These are phyloP conservation scores for Globisporangium paddicum DNA, from an alignment of 352 stramenopile species.

Conservation along the genomic window DNA sequence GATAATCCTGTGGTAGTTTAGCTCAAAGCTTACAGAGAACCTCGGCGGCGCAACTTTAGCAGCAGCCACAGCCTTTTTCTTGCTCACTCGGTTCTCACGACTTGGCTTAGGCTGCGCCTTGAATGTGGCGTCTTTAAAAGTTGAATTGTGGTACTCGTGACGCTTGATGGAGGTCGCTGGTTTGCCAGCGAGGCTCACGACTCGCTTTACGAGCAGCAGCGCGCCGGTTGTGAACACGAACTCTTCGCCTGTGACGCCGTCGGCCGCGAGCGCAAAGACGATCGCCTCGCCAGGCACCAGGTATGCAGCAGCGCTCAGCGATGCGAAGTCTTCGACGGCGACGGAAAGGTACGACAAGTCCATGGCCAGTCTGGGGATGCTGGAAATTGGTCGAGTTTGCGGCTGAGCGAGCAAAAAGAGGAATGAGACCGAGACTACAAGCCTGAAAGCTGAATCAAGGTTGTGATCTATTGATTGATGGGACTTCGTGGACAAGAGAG, in stretches of 20 bases:
- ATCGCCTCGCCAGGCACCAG: conserved; percentile 41
- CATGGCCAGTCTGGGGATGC: too few relatives aligned
- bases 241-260: conserved; percentile 27
- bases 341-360: too few relatives aligned
- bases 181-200: conserved; percentile 14
- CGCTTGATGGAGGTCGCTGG: conserved; percentile 37
- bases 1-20: too few relatives aligned
- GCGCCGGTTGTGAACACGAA: conserved; percentile 52
- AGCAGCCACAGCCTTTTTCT: too few relatives aligned
- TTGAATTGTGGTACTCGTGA: conserved; percentile 24
- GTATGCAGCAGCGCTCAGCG: too few relatives aligned
- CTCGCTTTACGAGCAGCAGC: conserved; percentile 20
- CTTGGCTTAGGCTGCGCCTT: neutral
- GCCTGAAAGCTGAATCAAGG: neutral
- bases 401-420: too few relatives aligned
- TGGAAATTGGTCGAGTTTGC: conserved; percentile 11
- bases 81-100: too few relatives aligned
- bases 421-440: too few relatives aligned
- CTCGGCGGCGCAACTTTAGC: neutral
- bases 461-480: neutral
- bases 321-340: too few relatives aligned
- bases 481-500: neutral
- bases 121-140: conserved; percentile 16
- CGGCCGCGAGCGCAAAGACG: conserved; percentile 36
- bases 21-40: too few relatives aligned